A percentile compares a stretch with the other conserved stretches of the same genome.
Conservation (phyloP, 352 stramenopile genomes). For the Plasmopara muralis region DNA sequence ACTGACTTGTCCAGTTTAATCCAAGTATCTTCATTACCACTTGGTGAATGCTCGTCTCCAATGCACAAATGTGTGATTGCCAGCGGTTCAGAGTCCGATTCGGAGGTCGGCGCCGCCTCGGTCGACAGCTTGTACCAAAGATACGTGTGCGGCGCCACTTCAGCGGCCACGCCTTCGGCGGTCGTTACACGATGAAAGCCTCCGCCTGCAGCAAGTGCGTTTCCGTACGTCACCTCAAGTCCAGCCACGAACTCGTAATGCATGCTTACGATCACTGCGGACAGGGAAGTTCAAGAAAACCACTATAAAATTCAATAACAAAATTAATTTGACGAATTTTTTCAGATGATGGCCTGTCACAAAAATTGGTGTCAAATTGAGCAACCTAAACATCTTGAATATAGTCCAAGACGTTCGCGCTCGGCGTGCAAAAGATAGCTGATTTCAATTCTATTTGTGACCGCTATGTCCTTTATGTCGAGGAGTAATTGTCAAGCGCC, state of each 20-base stretch:
- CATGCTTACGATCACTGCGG: constrained; percentile 28
- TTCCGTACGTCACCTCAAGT: constrained; percentile 83
- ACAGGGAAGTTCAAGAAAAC: too few relatives aligned
- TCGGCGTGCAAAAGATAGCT: too few relatives aligned
- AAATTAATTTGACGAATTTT: too few relatives aligned
- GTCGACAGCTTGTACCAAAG: constrained; percentile 73
- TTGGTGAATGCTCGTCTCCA: constrained; percentile 22
- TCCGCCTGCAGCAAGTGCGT: constrained; percentile 69
- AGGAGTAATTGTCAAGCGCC: too few relatives aligned
- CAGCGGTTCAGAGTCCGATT: constrained; percentile 5
- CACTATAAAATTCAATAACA: too few relatives aligned
- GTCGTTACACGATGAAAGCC: constrained; percentile 82
- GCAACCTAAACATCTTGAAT: too few relatives aligned
- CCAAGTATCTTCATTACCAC: constrained; percentile 24
- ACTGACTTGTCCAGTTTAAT: constrained; percentile 69
- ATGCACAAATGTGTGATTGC: constrained; percentile 58
- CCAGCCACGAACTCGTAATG: constrained; percentile 61
- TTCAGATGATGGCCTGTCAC: too few relatives aligned
- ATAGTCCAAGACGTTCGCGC: too few relatives aligned
- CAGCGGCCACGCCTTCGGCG: constrained; percentile 57
- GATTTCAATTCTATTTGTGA: too few relatives aligned
- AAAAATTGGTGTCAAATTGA: too few relatives aligned
- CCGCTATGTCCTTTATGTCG: too few relatives aligned
- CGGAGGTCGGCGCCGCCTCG: constrained; percentile 2
- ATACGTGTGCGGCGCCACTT: constrained; percentile 75